Evolutionary conservation across 2,329 filamentous ascomycete species (phyloP).

Genomic region (Cladophialophora bantiana): DNA sequence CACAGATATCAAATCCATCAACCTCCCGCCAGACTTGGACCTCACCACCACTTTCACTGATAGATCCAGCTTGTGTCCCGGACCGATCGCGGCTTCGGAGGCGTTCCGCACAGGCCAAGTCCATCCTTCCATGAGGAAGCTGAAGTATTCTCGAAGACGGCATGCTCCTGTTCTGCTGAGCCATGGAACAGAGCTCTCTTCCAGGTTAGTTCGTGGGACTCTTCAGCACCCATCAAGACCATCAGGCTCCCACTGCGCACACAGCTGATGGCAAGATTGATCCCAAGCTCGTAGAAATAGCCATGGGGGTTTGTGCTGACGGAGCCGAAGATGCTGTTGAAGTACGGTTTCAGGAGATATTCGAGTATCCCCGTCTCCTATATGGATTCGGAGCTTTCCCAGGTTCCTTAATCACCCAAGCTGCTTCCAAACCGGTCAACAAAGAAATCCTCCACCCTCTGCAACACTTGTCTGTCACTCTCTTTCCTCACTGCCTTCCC

Average conservation of each 20-base stretch:
- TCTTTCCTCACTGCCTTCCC: constrained; percentile 21
- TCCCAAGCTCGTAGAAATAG: neutral
- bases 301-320: neutral
- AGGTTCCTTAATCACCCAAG: constrained; percentile 36
- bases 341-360: neutral
- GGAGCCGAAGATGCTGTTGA: neutral
- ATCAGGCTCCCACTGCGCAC: neutral
- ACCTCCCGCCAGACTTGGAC: neutral
- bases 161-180: neutral
- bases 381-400: neutral
- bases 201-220: neutral
- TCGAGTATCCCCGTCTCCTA: neutral
- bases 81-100: neutral
- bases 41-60: neutral
- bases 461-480: constrained; percentile 45
- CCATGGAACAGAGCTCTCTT: neutral
- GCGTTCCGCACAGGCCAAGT: neutral
- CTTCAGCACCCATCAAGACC: neutral
- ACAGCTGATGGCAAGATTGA: neutral
- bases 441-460: constrained; percentile 51
- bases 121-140: neutral
- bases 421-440: constrained; percentile 38
- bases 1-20: neutral
- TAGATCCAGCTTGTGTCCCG: neutral
- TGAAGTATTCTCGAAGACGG: neutral